Base-by-base conservation (phyloP, 306 rosid species). In the Gastrolobium villosum region DNA sequence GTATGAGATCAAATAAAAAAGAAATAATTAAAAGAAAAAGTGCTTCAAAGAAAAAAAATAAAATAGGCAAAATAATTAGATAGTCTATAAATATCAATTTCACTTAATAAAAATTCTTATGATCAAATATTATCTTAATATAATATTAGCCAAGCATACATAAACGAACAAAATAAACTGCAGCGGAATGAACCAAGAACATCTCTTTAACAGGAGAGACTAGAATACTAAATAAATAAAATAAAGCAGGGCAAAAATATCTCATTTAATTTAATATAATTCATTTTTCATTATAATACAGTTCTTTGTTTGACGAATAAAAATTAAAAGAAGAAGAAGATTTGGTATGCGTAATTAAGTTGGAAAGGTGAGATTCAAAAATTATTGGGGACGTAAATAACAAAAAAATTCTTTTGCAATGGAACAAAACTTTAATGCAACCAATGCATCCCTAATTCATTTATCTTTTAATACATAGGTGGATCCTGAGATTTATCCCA, bases 241-340 rank as follows among this genome's bases (percentile, higher is more conserved):
- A 41, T 20, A 5, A 9, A 37, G 11, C 13, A 48, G 20, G 48
- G 14, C 1, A 13, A 30, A 66, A 10, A 9, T 31, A 59, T 40
- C 77, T 72, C 11, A 48, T 57, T 69, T 4, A 8, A 39, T 10
- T 34, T 11, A 55, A 32, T 68, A 34, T 14, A 63, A 32, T 61
- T 53, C 28, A 53, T 40, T 73, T 48, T 67, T 59, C 72, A 26
- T 74, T 79, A 78, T 66, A 39, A 73, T 39, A 78, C 72, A 45
- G 31, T 39, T 69, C 54, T 60, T 54, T 3, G 1, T 46, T 36
- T n/a, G 56, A 45, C 61, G 28, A 15, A 67, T 20, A 66, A 20
- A 8, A 41, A 10, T 4, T n/a, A 6, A 3, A 32, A 40, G 2
- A 4, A 26, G 4, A 4, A 4, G n/a, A 44, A 1, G 26, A 67